Base-by-base conservation (phyloP, 2,329 filamentous ascomycete species). In the Cylindrodendrum hubeiense region DNA sequence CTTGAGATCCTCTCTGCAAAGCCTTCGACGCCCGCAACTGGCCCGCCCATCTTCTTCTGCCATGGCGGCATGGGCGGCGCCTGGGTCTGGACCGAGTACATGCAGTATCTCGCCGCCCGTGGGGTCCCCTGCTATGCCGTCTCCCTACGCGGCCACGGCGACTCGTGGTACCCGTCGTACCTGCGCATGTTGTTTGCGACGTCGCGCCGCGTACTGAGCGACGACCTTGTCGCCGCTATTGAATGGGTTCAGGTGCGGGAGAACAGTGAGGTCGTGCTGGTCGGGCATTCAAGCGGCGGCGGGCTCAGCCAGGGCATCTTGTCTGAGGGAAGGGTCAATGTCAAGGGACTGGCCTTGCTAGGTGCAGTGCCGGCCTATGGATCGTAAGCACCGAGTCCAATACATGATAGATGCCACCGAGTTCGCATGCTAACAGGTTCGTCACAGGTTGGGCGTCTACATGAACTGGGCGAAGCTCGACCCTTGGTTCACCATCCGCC, bases 61-160 rank as follows among this genome's bases (percentile, higher is more conserved):
- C 86, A 88, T 67, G 86, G 86, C 41, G 85, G 85, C 52, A 86
- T 87, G 79, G 86, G 85, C 43, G 79, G 79, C 58, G 87, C 86
- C 8, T 82, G 81, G 73, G 80, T 87, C 21, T 88, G 85, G 84
- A 77, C 82, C 9, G 79, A 82, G 46, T 89, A 85, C 69, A 83
- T 89, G 79, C 77, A 76, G 24, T 85, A 79, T 69, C 82, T 88
- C 59, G 77, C 83, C 3, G 67, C 75, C 5, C 74, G 75, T 24
- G 81, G 83, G 15, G 79, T 85, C 64, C 79, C 82, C 1, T 84
- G 83, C 72, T 89, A 87, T 68, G 85, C 86, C 12, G 68, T 87
- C 34, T 87, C 83, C 8, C 78, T 84, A 39, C 82, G 86, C 6
- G 85, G 85, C 3, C 86, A 87, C 67, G 86, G 86, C 17, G 78